These are phyloP conservation scores for Dioscorea cayenensis DNA, from an alignment of 116 monocot genomes.

Conservation along the genomic window DNA sequence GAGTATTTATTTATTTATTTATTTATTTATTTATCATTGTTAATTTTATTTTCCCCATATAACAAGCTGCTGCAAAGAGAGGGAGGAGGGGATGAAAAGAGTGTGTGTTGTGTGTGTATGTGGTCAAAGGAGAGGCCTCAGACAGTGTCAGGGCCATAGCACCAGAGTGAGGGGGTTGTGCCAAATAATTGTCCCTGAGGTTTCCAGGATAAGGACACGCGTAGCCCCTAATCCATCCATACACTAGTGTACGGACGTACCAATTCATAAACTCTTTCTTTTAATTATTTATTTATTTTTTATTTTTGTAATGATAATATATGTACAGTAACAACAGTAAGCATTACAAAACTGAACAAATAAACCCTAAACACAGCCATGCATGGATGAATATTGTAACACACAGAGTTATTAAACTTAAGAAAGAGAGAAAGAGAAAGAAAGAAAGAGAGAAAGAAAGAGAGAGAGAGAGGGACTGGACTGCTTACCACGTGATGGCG, in stretches of 20 bases:
- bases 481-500: constrained; percentile 5
- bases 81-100: too few species aligned
- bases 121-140: not conserved
- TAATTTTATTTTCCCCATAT: too few species aligned
- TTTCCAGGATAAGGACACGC: constrained; percentile 6
- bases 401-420: not conserved
- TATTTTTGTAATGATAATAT: not conserved
- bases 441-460: not conserved
- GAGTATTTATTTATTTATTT: too few species aligned
- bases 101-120: too few species aligned
- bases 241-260: not conserved
- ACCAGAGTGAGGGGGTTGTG: not conserved
- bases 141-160: not conserved
- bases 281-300: not conserved
- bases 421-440: not conserved
- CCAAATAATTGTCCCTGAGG: constrained; percentile 4
- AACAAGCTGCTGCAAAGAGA: too few species aligned
- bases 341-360: too few species aligned
- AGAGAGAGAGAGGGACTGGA: too few species aligned
- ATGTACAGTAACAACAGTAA: not conserved
- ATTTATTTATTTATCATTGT: too few species aligned
- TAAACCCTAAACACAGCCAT: too few species aligned
- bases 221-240: not conserved
- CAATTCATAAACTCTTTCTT: not conserved
- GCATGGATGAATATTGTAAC: too few species aligned